Base-by-base conservation (phyloP, 1,284 basidiomycete species). In the Blastosporella zonata region DNA sequence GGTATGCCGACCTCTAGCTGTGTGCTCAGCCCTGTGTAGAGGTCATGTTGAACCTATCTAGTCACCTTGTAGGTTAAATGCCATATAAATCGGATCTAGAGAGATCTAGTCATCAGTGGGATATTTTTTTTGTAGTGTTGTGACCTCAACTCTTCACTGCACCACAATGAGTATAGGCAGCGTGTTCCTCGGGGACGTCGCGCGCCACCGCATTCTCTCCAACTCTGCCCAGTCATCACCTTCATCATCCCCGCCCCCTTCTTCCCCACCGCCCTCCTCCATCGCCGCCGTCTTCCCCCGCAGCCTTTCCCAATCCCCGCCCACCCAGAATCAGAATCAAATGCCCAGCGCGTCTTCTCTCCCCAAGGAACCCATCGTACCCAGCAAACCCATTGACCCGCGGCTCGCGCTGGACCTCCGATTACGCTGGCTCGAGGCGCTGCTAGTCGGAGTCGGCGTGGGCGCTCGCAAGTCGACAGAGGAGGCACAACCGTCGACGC, bases 141-240 rank as follows among this genome's bases (percentile, higher is more conserved):
- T 5, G 9, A 27, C 25, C 9, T 27, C 25, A 9, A 27, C 25
- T 27, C 9, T 12, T 31, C 29, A 7, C 29, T 31, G 29, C 29
- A 31, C 29, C 43, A 41, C 51, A 7, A 81, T 82, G 80, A 72
- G 67, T 60, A 76, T 88, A 46, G 85, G 86, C 37, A 86, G 83
- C 57, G 86, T 85, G 17, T 89, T 89, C 63, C 74, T 89, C 49
- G 87, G 86, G 46, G 86, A 89, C 66, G 67, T 82, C 5, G 77
- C 79, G 60, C 79, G 82, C 47, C 73, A 75, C 52, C 79, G 83
- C 28, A 67, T 82, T 27, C 63, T 84, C 12, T 76, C 81, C n/a
- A 75, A 80, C 25, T 70, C 77, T n/a, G 75, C 81, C 12, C 39
- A 28, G 7, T 43, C 41, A 13, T 75, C 68, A 10, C 79, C 84